These are phyloP conservation scores for Microsporum canis DNA, from an alignment of 2,329 filamentous ascomycete species.

Conservation along the genomic window DNA sequence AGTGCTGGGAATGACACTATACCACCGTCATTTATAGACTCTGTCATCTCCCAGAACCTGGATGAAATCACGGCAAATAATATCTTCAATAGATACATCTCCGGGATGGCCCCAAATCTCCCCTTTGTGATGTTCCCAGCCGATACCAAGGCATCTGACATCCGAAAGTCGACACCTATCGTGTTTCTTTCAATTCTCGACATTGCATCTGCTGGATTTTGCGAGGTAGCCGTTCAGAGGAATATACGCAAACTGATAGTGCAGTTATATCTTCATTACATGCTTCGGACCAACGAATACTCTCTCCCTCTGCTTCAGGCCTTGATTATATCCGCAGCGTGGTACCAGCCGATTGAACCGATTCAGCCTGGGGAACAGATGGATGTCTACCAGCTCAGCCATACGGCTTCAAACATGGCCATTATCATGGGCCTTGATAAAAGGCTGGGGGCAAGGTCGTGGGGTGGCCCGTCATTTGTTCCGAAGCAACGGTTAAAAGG, in stretches of 20 bases:
- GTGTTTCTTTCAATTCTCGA: background rate
- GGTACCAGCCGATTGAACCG: background rate
- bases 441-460: background rate
- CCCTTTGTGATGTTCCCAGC: background rate
- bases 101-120: background rate
- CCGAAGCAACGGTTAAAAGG: background rate
- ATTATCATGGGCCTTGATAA: constrained; percentile 4
- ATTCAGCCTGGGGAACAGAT: constrained; percentile 3
- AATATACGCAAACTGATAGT: constrained; percentile 1
- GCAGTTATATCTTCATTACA: constrained; percentile 1
- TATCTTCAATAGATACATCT: background rate
- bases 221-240: background rate
- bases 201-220: background rate
- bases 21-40: background rate
- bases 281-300: background rate
- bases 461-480: background rate
- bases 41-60: background rate
- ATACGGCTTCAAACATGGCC: constrained; percentile 4
- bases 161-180: background rate
- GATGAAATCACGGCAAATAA: background rate
- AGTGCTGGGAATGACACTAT: background rate
- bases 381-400: constrained; percentile 1
- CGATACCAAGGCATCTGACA: background rate
- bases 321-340: constrained; percentile 1
- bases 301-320: background rate